Base-by-base conservation (phyloP, 805 yeast species). In the Starmera amethionina region DNA sequence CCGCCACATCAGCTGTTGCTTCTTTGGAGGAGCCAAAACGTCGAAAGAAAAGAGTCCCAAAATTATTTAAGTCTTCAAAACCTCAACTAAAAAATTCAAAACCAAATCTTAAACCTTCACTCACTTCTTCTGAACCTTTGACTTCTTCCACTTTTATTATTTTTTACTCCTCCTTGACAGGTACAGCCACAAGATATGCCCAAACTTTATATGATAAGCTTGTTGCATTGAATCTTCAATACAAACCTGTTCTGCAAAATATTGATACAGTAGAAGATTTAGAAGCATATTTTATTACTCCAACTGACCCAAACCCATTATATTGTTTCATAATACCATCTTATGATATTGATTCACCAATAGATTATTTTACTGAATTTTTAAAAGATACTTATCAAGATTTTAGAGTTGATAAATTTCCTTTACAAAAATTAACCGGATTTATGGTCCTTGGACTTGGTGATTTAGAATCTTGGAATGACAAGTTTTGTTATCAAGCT, bases 301-400 rank as follows among this genome's bases (percentile, higher is more conserved):
- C 42, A 19, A 44, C 51, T 30, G 48, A 53, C 28, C 59, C 59
- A 4, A 71, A 77, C 40, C 62, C 73, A 33, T 61, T 86, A 11
- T 88, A 86, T 52, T 56, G 89, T 31, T 47, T 88, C 43, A 85
- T 88, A 13, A 65, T 88, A 29, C 97, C 97, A 2, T 86, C 96
- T 0, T 88, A 88, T 55, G 96, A 87, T 48, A 83, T 89, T 0
- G 97, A 88, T 58, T 84, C 94, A 2, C 96, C 97, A 12, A 70
- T 89, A 29, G 97, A 88, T 59, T 89, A 77, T 55, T 86, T 87
- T 58, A 64, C 88, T 42, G 94, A 85, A 51, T 78, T 84, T 35
- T 65, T 88, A 48, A 70, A 75, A 46, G 96, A 88, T 41, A 86
- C 94, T 2, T 75, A 75, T 45, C 80, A 81, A 45, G 97, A 88